These are phyloP conservation scores for Kluyveromyces sp. DNA, from an alignment of 1,139 yeast species.

Conservation along the genomic window DNA sequence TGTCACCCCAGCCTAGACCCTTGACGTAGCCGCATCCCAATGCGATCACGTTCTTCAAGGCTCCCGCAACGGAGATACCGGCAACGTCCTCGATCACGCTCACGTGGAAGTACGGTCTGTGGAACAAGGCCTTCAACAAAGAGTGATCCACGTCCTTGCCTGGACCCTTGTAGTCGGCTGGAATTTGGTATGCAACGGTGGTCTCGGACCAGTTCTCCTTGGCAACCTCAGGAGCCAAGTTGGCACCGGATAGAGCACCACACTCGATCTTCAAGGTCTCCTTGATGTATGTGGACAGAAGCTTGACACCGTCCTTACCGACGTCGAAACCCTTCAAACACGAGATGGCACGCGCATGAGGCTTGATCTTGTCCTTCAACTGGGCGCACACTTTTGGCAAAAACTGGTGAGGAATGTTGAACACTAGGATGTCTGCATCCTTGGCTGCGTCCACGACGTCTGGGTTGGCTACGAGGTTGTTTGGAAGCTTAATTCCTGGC, in stretches of 20 bases:
- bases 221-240: conserved; percentile 92
- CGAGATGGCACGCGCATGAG: conserved; percentile 74
- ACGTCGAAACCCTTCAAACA: conserved; percentile 92
- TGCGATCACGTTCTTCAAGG: conserved; percentile 89
- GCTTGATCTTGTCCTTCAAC: conserved; percentile 64
- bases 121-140: conserved; percentile 71
- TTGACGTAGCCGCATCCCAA: conserved; percentile 92
- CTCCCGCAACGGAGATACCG: conserved; percentile 92
- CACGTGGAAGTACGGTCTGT: conserved; percentile 94
- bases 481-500: conserved; percentile 74
- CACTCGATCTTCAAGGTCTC: conserved; percentile 77
- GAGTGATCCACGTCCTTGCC: conserved; percentile 67
- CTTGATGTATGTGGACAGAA: conserved; percentile 68
- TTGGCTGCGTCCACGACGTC: conserved; percentile 63
- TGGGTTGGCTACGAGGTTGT: conserved; percentile 77
- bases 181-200: conserved; percentile 78
- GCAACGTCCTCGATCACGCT: conserved; percentile 83
- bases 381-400: conserved; percentile 65
- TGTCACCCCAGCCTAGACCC: conserved; percentile 97
- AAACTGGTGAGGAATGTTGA: conserved; percentile 94
- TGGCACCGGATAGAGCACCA: conserved; percentile 94
- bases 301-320: conserved; percentile 67
- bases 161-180: conserved; percentile 59
- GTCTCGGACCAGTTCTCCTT: conserved; percentile 91
- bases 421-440: conserved; percentile 75